Evolutionary conservation across 768 basidiomycete species (phyloP).

Genomic region (Epithele typhae): DNA sequence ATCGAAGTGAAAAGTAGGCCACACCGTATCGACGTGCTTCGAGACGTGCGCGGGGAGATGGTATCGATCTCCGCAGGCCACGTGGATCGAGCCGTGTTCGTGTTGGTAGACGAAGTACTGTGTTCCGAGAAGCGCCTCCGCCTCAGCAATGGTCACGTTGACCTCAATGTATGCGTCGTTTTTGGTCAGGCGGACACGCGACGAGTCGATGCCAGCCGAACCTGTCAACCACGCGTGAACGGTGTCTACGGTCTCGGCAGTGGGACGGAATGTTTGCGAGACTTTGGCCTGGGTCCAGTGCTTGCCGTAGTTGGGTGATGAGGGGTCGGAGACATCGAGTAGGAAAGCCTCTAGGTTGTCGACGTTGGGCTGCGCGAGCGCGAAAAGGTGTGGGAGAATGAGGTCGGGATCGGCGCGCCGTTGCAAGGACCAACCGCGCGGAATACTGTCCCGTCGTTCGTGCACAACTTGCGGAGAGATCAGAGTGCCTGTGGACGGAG

Average conservation of each 20-base stretch:
- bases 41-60: constrained; percentile 56
- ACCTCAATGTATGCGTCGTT: constrained; percentile 41
- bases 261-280: constrained; percentile 41
- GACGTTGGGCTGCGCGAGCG: constrained; percentile 42
- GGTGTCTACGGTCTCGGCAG: constrained; percentile 33
- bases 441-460: neutral
- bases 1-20: constrained; percentile 65
- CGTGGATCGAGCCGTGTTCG: constrained; percentile 41
- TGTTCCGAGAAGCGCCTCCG: constrained; percentile 38
- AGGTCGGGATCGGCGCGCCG: constrained; percentile 30
- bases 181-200: constrained; percentile 33
- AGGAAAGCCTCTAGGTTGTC: constrained; percentile 40
- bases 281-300: constrained; percentile 44
- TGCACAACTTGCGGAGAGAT: too few relatives aligned
- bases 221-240: constrained; percentile 40
- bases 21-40: constrained; percentile 59
- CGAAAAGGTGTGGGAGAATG: constrained; percentile 43
- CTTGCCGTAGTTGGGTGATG: constrained; percentile 44
- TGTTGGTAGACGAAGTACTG: constrained; percentile 60
- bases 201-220: constrained; percentile 33
- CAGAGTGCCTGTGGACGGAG: too few relatives aligned
- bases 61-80: constrained; percentile 57
- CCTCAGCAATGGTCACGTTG: constrained; percentile 37
- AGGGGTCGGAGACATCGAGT: constrained; percentile 44
- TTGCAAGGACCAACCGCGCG: constrained; percentile 34